Percentiles rank a stretch among this genome's conserved stretches.
Evolutionary conservation across 2,329 filamentous ascomycete genomes (phyloP).

Genomic region (Elsinoe ampelina): DNA sequence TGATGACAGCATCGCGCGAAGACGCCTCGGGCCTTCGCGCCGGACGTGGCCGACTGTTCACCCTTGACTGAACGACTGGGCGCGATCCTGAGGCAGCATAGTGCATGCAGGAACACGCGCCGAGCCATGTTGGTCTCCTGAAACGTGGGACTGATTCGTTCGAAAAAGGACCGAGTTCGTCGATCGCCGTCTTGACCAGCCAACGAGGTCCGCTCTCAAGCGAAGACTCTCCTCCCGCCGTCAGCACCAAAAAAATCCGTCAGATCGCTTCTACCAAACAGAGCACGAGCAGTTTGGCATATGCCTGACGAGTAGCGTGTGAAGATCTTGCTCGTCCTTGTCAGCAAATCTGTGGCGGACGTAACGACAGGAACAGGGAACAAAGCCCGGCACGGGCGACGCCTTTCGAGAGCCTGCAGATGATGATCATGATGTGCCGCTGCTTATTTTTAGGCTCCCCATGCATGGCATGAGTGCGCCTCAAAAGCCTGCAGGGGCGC

Average conservation of each 20-base stretch:
- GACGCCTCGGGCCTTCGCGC: too few species aligned
- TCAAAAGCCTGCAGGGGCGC: not conserved
- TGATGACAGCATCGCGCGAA: too few species aligned
- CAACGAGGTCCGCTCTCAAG: not conserved
- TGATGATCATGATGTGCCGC: slow-evolving; percentile 2
- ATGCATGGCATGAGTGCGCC: not conserved
- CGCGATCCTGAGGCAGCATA: not conserved
- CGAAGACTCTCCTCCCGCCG: not conserved
- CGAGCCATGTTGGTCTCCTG: not conserved
- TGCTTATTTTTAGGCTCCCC: slow-evolving; percentile 8
- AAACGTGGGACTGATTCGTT: not conserved
- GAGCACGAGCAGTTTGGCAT: not conserved
- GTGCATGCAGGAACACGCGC: slow-evolving; percentile 5
- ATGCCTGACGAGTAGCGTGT: not conserved
- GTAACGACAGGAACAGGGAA: not conserved
- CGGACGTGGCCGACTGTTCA: too few species aligned
- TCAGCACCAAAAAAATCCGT: not conserved
- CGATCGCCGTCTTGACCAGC: not conserved
- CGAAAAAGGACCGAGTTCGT: not conserved
- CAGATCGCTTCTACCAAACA: not conserved
- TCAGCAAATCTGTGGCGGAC: not conserved
- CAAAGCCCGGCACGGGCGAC: not conserved
- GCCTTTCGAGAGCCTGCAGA: not conserved
- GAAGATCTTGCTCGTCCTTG: not conserved
- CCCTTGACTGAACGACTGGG: not conserved